These are phyloP conservation scores for Globisporangium echinulatum DNA, from an alignment of 352 stramenopile species.

Conservation along the genomic window DNA sequence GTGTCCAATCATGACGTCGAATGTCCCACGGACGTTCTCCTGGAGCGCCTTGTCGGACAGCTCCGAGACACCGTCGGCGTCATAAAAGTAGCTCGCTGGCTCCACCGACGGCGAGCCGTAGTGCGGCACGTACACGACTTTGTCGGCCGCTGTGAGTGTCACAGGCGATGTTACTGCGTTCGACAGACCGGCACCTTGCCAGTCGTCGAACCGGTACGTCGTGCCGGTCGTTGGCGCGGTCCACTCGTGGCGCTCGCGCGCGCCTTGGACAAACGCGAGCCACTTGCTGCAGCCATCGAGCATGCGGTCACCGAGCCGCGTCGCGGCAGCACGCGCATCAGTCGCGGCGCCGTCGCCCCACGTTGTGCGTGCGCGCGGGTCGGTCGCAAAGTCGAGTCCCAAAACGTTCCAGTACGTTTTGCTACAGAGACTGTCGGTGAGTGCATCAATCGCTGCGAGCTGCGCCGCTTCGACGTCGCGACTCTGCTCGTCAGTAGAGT, in stretches of 20 bases:
- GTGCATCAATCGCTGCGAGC: conserved; percentile 32
- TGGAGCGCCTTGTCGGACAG: conserved; percentile 37
- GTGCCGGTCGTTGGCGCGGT: conserved; percentile 30
- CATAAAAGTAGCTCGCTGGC: conserved; percentile 51
- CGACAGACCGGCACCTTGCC: conserved; percentile 47
- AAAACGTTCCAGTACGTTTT: conserved; percentile 74
- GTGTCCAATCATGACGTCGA: conserved; percentile 68
- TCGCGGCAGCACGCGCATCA: conserved; percentile 41
- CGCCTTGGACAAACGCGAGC: conserved; percentile 67
- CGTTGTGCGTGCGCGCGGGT: conserved; percentile 25
- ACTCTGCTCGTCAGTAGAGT: conserved; percentile 8
- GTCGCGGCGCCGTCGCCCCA: conserved; percentile 37
- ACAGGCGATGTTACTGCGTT: conserved; percentile 29
- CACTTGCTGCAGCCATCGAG: conserved; percentile 56
- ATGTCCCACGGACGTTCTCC: conserved; percentile 33
- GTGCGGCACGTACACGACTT: conserved; percentile 75
- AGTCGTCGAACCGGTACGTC: conserved; percentile 55
- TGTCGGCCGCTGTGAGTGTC: conserved; percentile 40
- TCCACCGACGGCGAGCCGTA: conserved; percentile 68
- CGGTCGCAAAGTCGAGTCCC: conserved; percentile 66
- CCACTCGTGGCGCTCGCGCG: conserved; percentile 39
- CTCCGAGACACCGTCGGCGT: conserved; percentile 26
- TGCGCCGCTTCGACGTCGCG: conserved; percentile 23
- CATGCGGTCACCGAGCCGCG: conserved; percentile 53
- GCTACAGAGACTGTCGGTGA: conserved; percentile 40